Evolutionary conservation across 176 grass and related monocot genomes (phyloP).

Genomic region (Saccharum spontaneum): DNA sequence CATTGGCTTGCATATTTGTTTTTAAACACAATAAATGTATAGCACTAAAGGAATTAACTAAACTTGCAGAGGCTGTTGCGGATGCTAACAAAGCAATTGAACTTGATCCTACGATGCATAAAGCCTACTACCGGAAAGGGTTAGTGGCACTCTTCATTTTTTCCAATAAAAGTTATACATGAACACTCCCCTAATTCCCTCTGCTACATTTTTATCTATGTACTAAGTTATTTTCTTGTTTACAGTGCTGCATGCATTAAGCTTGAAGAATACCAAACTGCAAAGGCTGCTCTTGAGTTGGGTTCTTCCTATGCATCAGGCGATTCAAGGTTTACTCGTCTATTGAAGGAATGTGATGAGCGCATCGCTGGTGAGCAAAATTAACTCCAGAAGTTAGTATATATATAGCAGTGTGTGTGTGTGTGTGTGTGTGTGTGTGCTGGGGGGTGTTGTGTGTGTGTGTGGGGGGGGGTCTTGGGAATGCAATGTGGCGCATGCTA

Average conservation of each 20-base stretch:
- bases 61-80: constrained; percentile 70
- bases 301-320: constrained; percentile 61
- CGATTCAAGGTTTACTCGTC: constrained; percentile 71
- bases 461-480: neutral
- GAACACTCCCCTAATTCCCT: neutral
- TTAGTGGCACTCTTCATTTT: constrained; percentile 27
- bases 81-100: constrained; percentile 89
- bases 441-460: too few species aligned
- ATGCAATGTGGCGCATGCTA: neutral
- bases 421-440: too few species aligned
- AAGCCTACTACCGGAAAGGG: constrained; percentile 86
- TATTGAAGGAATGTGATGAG: constrained; percentile 82
- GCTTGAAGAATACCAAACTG: constrained; percentile 91
- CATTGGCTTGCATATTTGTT: neutral
- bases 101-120: constrained; percentile 65
- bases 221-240: constrained; percentile 1
- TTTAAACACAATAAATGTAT: neutral
- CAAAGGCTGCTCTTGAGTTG: constrained; percentile 77
- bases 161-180: neutral
- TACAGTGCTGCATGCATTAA: constrained; percentile 81
- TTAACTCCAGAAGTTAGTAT: neutral
- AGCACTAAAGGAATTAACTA: constrained; percentile 21
- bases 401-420: neutral
- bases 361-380: constrained; percentile 57
- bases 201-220: constrained; percentile 19